phyloP scores from a whole-genome alignment of 805 yeast species.

The Lipomyces yamanashiensis region DNA sequence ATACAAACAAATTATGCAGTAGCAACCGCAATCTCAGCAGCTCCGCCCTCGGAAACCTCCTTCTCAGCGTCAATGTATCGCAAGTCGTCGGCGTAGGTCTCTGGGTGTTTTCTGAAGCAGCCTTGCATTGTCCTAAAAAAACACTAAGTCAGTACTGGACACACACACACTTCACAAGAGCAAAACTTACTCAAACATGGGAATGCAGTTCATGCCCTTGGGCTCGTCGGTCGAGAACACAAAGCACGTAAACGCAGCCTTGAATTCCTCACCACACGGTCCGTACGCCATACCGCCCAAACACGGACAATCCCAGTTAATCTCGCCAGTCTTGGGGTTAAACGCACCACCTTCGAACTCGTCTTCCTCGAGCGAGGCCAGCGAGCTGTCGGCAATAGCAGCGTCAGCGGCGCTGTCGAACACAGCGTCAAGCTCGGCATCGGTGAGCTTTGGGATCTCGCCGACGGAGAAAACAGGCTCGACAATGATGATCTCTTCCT shows the following conservation, averaged over 20 bases:
- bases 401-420: constrained; percentile 12
- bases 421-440: constrained; percentile 15
- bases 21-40: constrained; percentile 2
- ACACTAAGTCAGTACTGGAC: background rate
- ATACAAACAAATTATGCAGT: background rate
- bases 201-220: constrained; percentile 93
- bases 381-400: background rate
- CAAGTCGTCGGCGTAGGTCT: constrained; percentile 88
- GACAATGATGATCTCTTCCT: constrained; percentile 4
- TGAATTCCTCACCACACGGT: constrained; percentile 96
- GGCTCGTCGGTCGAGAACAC: constrained; percentile 94
- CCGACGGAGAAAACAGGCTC: constrained; percentile 1
- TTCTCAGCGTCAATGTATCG: constrained; percentile 35
- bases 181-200: constrained; percentile 63
- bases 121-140: constrained; percentile 69
- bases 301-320: constrained; percentile 99
- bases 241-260: constrained; percentile 92
- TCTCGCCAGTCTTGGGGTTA: constrained; percentile 96
- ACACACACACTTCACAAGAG: background rate
- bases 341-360: constrained; percentile 59
- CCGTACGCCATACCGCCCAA: constrained; percentile 99
- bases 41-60: constrained; percentile 8
- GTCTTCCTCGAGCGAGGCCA: background rate
- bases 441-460: constrained; percentile 13
- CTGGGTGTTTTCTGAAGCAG: constrained; percentile 92